Evolutionary conservation across 345 rosid species (phyloP), one percentile per base, ranked within the genome.

Genomic region (Durio zibethinus): DNA sequence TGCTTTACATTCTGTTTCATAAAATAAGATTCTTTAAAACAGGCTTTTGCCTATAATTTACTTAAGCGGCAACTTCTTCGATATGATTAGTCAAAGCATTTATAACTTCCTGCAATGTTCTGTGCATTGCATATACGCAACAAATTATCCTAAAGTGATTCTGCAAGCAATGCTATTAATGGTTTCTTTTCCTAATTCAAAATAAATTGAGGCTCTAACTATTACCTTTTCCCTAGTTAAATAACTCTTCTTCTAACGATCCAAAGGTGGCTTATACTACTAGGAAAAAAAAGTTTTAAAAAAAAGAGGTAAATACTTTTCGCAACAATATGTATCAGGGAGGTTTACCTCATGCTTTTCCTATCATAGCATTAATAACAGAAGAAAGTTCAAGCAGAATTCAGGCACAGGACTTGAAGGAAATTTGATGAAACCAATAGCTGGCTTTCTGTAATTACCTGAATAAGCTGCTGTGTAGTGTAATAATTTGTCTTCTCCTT

Each of bases 401-500:
- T n/a, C 71, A 73, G 60, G 40, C 27, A 61, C 1, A 16, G 25
- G 62, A 67, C 56, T 43, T 21, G 14, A 40, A 35, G 48, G 5
- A 14, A 14, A 67, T 36, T 77, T 38, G 21, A 23, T 21, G 63
- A 23, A 53, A 64, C 15, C 45, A 15, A 52, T n/a, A 27, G 27
- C 45, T 33, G 35, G n/a, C 36, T 67, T 60, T 33, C 29, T 31
- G n/a, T n/a, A n/a, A n/a, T n/a, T n/a, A 93, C 99, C 98, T 96
- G 95, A 86, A 96, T 96, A 81, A 96, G 92, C 80, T 91, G 97
- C 62, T 96, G 98, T 5, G 97, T 96, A 59, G 88, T 85, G 81
- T 96, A 93, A 83, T 92, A 93, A 84, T 96, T 96, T 73, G 97
- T 96, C 83, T 82, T 88, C 86, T 96, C 99, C 81, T 96, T 96